A percentile compares a stretch with the other conserved stretches of the same genome.
These are phyloP conservation scores for Wickerhamiella galacta DNA, from an alignment of 805 yeast genomes.

Conservation along the genomic window DNA sequence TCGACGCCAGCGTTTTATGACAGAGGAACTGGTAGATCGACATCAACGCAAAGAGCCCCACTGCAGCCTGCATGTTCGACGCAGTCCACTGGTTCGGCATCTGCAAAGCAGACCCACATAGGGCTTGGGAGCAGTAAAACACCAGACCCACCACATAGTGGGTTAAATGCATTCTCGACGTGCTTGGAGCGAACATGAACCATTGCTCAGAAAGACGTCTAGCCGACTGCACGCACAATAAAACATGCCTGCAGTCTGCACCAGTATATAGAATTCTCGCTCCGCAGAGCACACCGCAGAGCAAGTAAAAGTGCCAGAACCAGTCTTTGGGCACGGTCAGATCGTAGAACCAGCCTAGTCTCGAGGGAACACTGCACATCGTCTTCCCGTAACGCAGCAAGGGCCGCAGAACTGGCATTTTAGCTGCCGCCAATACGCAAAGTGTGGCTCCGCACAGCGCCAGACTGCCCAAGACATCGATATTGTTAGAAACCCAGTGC, in stretches of 20 bases:
- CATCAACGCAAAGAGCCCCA: conserved; percentile 20
- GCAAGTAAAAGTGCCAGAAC: conserved; percentile 22
- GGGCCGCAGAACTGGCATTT: conserved; percentile 7
- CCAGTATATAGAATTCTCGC: neutral
- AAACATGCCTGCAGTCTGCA: conserved; percentile 2
- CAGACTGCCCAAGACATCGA: neutral
- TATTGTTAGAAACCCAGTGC: too few species aligned
- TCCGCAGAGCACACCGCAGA: conserved; percentile 6
- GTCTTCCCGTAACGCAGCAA: conserved; percentile 20
- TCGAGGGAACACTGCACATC: conserved; percentile 1
- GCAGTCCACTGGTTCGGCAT: neutral
- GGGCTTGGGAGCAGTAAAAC: conserved; percentile 26
- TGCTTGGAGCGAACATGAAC: conserved; percentile 25
- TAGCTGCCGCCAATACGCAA: conserved; percentile 8
- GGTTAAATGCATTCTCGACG: conserved; percentile 35
- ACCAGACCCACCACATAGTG: conserved; percentile 43
- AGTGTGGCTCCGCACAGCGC: conserved; percentile 3
- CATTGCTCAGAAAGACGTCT: conserved; percentile 36
- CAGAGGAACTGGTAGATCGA: conserved; percentile 31
- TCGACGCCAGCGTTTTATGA: conserved; percentile 33
- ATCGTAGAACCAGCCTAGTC: conserved; percentile 2
- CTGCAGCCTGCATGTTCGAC: conserved; percentile 4
- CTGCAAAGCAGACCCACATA: neutral
- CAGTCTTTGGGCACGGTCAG: conserved; percentile 20
- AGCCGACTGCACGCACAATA: conserved; percentile 27